Base-by-base conservation (phyloP, 768 basidiomycete species). In the Aureoboletus auriporus region DNA sequence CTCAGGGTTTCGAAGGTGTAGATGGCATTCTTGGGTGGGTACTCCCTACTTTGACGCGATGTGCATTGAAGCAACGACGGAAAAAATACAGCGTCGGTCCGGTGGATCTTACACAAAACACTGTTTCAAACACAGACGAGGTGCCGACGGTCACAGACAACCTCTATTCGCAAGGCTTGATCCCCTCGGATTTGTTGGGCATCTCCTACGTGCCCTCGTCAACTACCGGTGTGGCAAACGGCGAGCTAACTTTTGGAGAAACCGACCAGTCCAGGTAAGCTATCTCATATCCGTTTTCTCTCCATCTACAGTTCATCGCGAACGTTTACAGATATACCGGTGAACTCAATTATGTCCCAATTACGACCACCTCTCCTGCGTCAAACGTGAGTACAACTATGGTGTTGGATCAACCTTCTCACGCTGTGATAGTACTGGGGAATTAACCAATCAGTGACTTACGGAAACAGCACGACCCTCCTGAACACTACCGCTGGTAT, bases 111-210 rank as follows among this genome's bases (percentile, higher is more conserved):
- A 79, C 75, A 14, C 28, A 56, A 44, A 66, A 62, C 57, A 78
- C 75, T n/a, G 74, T 79, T 33, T 63, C 64, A 4, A 62, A 64
- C 44, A 67, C 63, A 9, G 38, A 58, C 2, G 59, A 62, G 16
- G 72, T 80, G 17, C 76, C 79, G 8, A 82, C 81, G 10, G 74
- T 83, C 14, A 78, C 74, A n/a, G 75, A 82, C 65, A 83, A 77
- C 61, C 71, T 82, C 11, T 76, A 69, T 61, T 31, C 63, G 9
- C 71, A 79, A 57, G 74, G 75, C 9, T 63, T 62, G 3, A 82
- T 83, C 51, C 40, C 69, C 12, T 54, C 65, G 11, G 64, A 78
- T 52, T 69, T 70, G 4, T 66, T 82, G 46, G 78, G 76, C 5
- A 77, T 81, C 57, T 81, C 70, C 43, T 83, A 74, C 55, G 61